Evolutionary conservation across 2,329 filamentous ascomycete species (phyloP).

Genomic region (Pseudocercospora fijiensis): DNA sequence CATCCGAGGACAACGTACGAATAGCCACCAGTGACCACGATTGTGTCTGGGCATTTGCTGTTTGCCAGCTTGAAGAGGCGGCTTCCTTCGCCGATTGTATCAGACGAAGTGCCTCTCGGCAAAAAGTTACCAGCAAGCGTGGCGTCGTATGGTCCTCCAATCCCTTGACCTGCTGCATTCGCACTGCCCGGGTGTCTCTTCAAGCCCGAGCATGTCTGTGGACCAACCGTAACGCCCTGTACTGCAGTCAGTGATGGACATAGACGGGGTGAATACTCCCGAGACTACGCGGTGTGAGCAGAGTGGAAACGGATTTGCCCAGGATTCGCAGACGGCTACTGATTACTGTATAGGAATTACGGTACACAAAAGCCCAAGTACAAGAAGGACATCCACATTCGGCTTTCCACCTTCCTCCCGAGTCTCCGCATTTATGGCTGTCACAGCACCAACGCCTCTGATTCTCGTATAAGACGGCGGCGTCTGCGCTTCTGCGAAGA

Average conservation of each 20-base stretch:
- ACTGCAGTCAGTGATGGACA: not conserved
- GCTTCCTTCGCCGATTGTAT: slow-evolving; percentile 14
- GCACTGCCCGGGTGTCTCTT: not conserved
- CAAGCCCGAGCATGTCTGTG: not conserved
- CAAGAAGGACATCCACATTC: not conserved
- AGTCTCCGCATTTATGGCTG: not conserved
- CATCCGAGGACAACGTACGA: not conserved
- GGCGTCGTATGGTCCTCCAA: not conserved
- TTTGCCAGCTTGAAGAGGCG: slow-evolving; percentile 19
- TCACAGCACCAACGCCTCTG: not conserved
- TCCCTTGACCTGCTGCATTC: not conserved
- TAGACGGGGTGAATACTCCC: not conserved
- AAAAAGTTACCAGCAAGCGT: not conserved
- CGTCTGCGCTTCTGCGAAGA: not conserved
- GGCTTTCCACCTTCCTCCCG: not conserved
- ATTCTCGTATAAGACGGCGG: not conserved
- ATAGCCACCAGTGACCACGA: slow-evolving; percentile 19
- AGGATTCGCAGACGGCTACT: not conserved
- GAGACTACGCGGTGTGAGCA: too few relatives aligned
- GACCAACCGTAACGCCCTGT: not conserved
- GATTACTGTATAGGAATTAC: not conserved
- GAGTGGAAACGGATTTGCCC: not conserved
- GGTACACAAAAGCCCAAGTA: not conserved
- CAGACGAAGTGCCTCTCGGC: not conserved
- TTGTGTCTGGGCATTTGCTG: slow-evolving; percentile 19